Conservation (phyloP, 2,329 filamentous ascomycete species). For the Trichoderma atrobrunneum region DNA sequence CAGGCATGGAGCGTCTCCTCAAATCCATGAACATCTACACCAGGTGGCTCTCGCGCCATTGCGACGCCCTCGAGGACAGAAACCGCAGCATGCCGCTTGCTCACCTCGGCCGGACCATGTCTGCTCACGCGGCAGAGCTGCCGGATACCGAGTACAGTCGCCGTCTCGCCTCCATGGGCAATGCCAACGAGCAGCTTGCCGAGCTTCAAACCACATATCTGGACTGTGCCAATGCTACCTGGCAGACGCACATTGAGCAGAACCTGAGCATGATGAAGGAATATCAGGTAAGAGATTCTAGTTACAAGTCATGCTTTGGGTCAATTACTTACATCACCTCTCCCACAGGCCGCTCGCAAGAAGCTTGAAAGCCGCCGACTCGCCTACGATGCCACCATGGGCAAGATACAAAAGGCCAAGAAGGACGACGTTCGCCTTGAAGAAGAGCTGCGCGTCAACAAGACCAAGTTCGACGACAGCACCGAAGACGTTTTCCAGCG, state of each 20-base stretch:
- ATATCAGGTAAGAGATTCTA: conserved; percentile 67
- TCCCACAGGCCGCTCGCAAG: conserved; percentile 68
- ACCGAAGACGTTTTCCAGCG: conserved; percentile 86
- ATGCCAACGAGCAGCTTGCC: conserved; percentile 83
- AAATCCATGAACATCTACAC: conserved; percentile 81
- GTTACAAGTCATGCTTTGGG: accelerated
- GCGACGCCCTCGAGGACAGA: conserved; percentile 75
- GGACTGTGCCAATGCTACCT: conserved; percentile 71
- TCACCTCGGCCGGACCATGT: conserved; percentile 81
- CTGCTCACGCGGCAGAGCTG: conserved; percentile 87
- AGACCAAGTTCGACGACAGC: conserved; percentile 94
- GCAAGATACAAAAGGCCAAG: conserved; percentile 90
- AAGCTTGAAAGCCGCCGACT: conserved; percentile 88
- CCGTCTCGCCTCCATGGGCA: conserved; percentile 74
- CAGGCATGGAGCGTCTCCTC: conserved; percentile 88
- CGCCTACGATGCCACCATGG: conserved; percentile 84
- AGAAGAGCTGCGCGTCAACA: conserved; percentile 85
- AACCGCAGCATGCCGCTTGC: conserved; percentile 81
- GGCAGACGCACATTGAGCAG: conserved; percentile 89
- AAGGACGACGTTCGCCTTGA: conserved; percentile 91
- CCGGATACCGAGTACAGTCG: conserved; percentile 86
- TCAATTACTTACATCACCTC: background rate
- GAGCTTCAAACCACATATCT: conserved; percentile 83
- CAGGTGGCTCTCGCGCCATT: conserved; percentile 82
- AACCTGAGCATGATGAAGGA: conserved; percentile 95